Evolutionary conservation across 495 filamentous ascomycete species (phyloP).

Genomic region (Paragyromitra xinjiangensis): DNA sequence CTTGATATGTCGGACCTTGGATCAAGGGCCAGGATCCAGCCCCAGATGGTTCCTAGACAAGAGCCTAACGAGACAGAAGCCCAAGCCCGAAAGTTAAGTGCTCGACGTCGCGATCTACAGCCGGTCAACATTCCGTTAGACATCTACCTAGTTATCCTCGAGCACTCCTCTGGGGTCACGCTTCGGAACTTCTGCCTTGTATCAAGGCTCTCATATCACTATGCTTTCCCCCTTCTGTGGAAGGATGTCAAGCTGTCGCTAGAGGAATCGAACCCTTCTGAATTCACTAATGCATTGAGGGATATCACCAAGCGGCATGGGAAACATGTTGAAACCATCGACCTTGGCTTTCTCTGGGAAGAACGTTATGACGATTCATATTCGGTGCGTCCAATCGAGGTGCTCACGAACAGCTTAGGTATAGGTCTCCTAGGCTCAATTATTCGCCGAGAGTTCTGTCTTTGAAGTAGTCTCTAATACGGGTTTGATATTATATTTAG

Average conservation of each 20-base stretch:
- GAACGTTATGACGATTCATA: conserved; percentile 4
- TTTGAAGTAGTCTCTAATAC: conserved; percentile 6
- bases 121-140: conserved; percentile 33
- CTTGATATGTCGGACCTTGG: conserved; percentile 20
- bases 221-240: conserved; percentile 28
- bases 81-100: background rate
- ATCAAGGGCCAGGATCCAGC: conserved; percentile 17
- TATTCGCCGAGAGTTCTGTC: background rate
- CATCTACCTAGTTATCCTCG: conserved; percentile 33
- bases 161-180: conserved; percentile 12
- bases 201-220: conserved; percentile 33
- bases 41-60: conserved; percentile 10
- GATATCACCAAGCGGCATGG: conserved; percentile 37
- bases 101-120: background rate
- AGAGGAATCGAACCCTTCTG: background rate
- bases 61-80: background rate
- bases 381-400: conserved; percentile 20
- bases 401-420: conserved; percentile 23
- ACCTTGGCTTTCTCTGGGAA: background rate
- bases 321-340: conserved; percentile 24
- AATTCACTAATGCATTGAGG: conserved; percentile 17
- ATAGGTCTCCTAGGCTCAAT: background rate
- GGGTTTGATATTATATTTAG: conserved; percentile 2
- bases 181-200: conserved; percentile 29
- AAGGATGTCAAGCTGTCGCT: conserved; percentile 16